Evolutionary conservation across 1,139 yeast genomes (phyloP).

Genomic region (Pichia sp.): DNA sequence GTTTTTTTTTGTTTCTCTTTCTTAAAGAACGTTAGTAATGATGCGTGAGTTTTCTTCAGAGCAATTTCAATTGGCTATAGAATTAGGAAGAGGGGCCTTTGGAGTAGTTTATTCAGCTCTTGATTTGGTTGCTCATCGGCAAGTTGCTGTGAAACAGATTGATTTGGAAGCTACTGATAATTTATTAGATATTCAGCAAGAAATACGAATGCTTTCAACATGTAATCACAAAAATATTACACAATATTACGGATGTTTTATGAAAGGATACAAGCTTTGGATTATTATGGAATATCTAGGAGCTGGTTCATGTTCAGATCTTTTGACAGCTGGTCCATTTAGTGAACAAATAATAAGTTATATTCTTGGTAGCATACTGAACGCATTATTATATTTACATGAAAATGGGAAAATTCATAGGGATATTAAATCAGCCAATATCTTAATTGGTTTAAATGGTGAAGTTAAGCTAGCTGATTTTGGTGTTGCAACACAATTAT

Average conservation of each 20-base stretch:
- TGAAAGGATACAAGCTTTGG: conserved; percentile 74
- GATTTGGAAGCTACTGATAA: conserved; percentile 77
- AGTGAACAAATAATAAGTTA: conserved; percentile 51
- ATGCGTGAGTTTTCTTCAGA: conserved; percentile 34
- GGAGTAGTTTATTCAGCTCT: conserved; percentile 80
- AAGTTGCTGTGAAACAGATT: conserved; percentile 66
- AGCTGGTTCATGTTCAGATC: conserved; percentile 77
- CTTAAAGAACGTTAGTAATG: neutral
- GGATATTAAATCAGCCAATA: conserved; percentile 82
- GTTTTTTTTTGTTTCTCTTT: neutral
- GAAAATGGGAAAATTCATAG: conserved; percentile 77
- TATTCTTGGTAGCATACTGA: conserved; percentile 51
- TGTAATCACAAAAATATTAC: conserved; percentile 70
- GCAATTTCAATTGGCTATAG: conserved; percentile 60
- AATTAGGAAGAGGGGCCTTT: conserved; percentile 83
- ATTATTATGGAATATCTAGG: conserved; percentile 80
- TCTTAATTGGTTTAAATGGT: conserved; percentile 60
- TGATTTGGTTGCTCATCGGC: conserved; percentile 42
- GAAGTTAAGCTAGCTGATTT: conserved; percentile 93
- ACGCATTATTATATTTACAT: conserved; percentile 68
- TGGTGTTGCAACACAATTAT: conserved; percentile 88
- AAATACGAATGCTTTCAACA: conserved; percentile 68
- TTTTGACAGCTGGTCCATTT: conserved; percentile 57
- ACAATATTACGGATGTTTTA: conserved; percentile 72
- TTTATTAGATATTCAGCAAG: conserved; percentile 72